phyloP scores from a whole-genome alignment of 2,329 filamentous ascomycete species.

The Sphaceloma murrayae region DNA sequence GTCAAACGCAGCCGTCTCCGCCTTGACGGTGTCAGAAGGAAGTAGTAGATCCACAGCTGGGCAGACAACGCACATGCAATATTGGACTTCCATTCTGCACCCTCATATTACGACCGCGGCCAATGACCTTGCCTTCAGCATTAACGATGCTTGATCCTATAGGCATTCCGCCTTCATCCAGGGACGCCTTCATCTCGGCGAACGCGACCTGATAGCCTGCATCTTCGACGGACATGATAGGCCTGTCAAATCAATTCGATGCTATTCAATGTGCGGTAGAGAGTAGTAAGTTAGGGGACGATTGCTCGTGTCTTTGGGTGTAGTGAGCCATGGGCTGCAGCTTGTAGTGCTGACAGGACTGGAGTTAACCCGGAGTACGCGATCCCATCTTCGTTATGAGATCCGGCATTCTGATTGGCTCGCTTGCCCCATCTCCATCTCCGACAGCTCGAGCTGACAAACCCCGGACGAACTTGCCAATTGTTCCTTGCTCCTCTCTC shows the following conservation, averaged over 20 bases:
- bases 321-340: not conserved
- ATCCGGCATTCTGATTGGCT: not conserved
- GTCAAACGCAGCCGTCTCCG: slow-evolving; percentile 11
- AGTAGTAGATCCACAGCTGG: not conserved
- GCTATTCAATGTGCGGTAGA: not conserved
- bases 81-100: slow-evolving; percentile 15
- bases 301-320: too few species aligned
- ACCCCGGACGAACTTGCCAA: slow-evolving; percentile 7
- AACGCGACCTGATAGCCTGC: slow-evolving; percentile 12
- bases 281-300: not conserved
- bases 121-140: slow-evolving; percentile 11
- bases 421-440: not conserved
- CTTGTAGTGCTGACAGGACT: not conserved
- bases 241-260: too few species aligned
- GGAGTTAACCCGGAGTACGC: slow-evolving; percentile 1
- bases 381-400: not conserved
- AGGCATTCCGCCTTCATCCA: slow-evolving; percentile 7
- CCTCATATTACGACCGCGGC: slow-evolving; percentile 13
- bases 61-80: slow-evolving; percentile 12
- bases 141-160: slow-evolving; percentile 11
- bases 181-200: slow-evolving; percentile 5
- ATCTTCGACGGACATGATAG: slow-evolving; percentile 13
- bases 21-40: slow-evolving; percentile 3
- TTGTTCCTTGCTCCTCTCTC: not conserved
- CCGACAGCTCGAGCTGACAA: slow-evolving; percentile 1